These are phyloP conservation scores for Cryptococcus sp. DNA, from an alignment of 1,284 basidiomycete species.

Conservation along the genomic window DNA sequence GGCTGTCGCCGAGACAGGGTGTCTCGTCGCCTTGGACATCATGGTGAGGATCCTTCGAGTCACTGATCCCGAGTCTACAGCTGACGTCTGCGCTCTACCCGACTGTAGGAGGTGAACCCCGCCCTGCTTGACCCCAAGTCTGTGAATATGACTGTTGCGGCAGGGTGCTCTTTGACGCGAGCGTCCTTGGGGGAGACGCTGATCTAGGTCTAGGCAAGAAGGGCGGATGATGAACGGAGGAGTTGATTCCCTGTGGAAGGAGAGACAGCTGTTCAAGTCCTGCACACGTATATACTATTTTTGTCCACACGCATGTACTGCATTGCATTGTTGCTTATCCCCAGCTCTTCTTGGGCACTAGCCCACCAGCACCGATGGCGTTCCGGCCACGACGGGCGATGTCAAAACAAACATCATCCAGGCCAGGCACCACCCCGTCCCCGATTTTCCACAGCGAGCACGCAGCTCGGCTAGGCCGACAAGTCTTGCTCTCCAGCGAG, in stretches of 20 bases:
- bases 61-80: too few species aligned
- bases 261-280: too few species aligned
- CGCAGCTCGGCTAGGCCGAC: too few species aligned
- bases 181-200: conserved; percentile 74
- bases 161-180: conserved; percentile 89
- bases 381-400: too few species aligned
- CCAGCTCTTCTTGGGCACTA: too few species aligned
- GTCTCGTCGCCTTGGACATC: conserved; percentile 84
- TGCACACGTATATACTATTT: too few species aligned
- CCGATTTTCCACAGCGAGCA: too few species aligned
- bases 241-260: background rate
- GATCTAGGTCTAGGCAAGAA: conserved; percentile 24
- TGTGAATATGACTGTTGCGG: conserved; percentile 82
- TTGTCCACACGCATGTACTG: background rate
- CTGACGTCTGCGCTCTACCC: background rate
- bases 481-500: too few species aligned
- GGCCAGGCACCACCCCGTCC: too few species aligned
- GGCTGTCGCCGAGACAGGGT: conserved; percentile 86
- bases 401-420: too few species aligned
- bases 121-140: conserved; percentile 68
- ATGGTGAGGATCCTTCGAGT: conserved; percentile 60
- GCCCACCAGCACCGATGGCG: too few species aligned
- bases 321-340: too few species aligned
- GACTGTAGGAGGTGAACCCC: conserved; percentile 87
- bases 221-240: background rate